These are phyloP conservation scores for Yamadazyma paraphyllophila DNA, from an alignment of 805 yeast species.

Conservation along the genomic window DNA sequence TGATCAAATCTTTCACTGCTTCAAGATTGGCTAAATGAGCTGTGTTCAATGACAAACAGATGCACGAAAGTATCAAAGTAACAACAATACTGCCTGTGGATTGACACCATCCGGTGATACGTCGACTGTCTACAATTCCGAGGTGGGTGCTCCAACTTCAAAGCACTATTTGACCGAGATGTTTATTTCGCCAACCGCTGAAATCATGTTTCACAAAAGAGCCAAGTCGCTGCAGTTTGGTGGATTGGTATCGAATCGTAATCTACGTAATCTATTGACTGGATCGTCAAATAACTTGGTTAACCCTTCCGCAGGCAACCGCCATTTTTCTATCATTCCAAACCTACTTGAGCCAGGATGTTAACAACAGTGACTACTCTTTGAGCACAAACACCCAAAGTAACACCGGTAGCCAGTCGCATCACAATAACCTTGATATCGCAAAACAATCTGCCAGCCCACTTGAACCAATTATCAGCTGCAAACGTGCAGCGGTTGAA, in stretches of 20 bases:
- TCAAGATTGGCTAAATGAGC: conserved; percentile 51
- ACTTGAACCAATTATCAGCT: conserved; percentile 5
- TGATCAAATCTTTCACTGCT: conserved; percentile 47
- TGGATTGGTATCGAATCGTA: conserved; percentile 19
- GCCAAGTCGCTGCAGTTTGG: conserved; percentile 22
- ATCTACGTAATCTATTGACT: conserved; percentile 12
- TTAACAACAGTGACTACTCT: conserved; percentile 33
- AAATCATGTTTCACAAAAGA: conserved; percentile 54
- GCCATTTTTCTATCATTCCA: conserved; percentile 33
- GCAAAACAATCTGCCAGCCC: conserved; percentile 8
- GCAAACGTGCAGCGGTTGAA: conserved; percentile 6
- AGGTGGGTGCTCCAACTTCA: conserved; percentile 30
- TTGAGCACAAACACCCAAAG: conserved; percentile 9
- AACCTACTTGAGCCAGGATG: conserved; percentile 38
- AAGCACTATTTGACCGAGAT: conserved; percentile 46
- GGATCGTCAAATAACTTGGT: conserved; percentile 14
- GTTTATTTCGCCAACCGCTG: conserved; percentile 81
- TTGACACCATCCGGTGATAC: conserved; percentile 30
- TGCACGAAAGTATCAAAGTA: conserved; percentile 22
- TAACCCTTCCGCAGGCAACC: conserved; percentile 22
- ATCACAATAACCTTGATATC: not conserved
- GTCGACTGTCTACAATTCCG: conserved; percentile 34
- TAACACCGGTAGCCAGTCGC: not conserved
- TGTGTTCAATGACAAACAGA: conserved; percentile 28
- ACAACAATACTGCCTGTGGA: conserved; percentile 17